Base-by-base conservation (phyloP, 2,329 filamentous ascomycete genomes). In the Leptographium procerum region DNA sequence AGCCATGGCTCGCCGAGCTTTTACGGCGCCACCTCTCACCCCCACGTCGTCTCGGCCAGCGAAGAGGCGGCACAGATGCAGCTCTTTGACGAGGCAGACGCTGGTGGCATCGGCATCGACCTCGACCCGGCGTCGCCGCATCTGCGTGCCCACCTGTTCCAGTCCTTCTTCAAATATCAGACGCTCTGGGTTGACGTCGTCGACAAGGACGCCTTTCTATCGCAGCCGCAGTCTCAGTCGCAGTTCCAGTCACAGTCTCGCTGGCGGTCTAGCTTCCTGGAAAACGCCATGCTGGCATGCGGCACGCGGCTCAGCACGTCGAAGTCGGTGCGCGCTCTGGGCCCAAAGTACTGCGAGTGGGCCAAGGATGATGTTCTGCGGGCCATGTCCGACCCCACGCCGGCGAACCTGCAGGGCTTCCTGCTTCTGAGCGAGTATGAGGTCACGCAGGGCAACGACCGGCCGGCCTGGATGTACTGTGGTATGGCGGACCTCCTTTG, bases 111-210 rank as follows among this genome's bases (percentile, higher is more conserved):
- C 22, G 55, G 52, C 52, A 55, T 60, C 14, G 55, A 57, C 29
- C 52, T 60, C 11, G 58, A 60, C 14, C 33, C 34, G 33, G 47
- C 22, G 43, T 57, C 58, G 45, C 55, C 55, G 24, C 58, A 57
- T 22, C 52, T 60, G 28, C 58, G 58, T 22, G 55, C 36, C 16
- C 52, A 57, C 19, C 47, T 60, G 28, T 47, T 60, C 19, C 58
- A 60, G 34, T 40, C 52, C 1, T 60, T 57, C 28, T 60, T 60
- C 47, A 57, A 60, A 19, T 60, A 60, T 45, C 58, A 60, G 47
- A 52, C 34, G 9, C 52, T 60, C 26, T 60, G 58, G 58, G 58
- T 55, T 16, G 36, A 26, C 31, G 52, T 60, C 5, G 58, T 60
- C 10, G 45, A 60, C 52, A 29, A 33, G 19, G 58, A 57, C 6